Evolutionary conservation across 2,329 filamentous ascomycete genomes (phyloP).

Genomic region (Botrytis aclada): DNA sequence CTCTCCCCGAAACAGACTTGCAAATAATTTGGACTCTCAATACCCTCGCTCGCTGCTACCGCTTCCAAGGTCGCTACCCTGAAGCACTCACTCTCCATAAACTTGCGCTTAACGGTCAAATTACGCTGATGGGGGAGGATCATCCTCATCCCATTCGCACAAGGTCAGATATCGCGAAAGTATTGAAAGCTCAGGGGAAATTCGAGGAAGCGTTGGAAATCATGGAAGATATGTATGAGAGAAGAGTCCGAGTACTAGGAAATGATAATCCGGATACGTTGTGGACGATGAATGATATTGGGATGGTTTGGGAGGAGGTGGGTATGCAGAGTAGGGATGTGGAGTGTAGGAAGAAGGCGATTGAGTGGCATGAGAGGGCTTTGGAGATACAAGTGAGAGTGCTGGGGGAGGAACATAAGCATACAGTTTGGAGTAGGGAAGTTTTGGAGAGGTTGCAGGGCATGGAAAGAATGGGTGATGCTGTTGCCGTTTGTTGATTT

Average conservation of each 20-base stretch:
- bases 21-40: slow-evolving; percentile 14
- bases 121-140: slow-evolving; percentile 1
- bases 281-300: slow-evolving; percentile 19
- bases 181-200: slow-evolving; percentile 1
- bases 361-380: not conserved
- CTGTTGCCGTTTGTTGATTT: not conserved
- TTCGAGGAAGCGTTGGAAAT: slow-evolving; percentile 13
- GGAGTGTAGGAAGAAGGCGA: not conserved
- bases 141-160: slow-evolving; percentile 12
- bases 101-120: slow-evolving; percentile 7
- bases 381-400: not conserved
- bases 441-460: not conserved
- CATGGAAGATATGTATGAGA: slow-evolving; percentile 5
- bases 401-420: not conserved
- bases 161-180: not conserved
- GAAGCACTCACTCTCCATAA: slow-evolving; percentile 10
- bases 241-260: not conserved
- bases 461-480: not conserved
- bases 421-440: not conserved
- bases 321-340: not conserved
- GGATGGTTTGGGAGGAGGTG: not conserved
- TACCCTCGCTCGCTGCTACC: slow-evolving; percentile 11
- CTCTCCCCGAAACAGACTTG: slow-evolving; percentile 11
- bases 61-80: not conserved
- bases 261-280: slow-evolving; percentile 10